Conservation (phyloP, 1,139 yeast species). For the Diutina pseudorugosa region DNA sequence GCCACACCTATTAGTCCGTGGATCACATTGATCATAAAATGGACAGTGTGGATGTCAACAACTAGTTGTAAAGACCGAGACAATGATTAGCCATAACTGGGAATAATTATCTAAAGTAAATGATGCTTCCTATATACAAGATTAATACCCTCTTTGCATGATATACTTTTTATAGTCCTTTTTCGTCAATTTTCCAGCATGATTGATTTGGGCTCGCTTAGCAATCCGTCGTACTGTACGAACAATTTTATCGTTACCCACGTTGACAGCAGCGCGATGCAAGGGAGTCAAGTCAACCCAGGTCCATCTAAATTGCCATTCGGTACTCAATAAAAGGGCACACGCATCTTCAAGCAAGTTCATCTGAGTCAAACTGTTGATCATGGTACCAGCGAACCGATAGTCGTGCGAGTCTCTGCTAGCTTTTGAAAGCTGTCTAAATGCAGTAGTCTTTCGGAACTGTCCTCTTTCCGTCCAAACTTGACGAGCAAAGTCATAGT, state of each 20-base stretch:
- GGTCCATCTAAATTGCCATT: slow-evolving; percentile 62
- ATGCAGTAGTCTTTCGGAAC: slow-evolving; percentile 44
- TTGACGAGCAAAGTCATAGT: slow-evolving; percentile 44
- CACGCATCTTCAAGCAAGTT: slow-evolving; percentile 57
- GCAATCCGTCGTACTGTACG: slow-evolving; percentile 23
- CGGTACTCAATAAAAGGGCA: slow-evolving; percentile 53
- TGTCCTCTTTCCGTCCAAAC: slow-evolving; percentile 73
- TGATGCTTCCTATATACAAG: neutral
- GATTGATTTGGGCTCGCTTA: slow-evolving; percentile 10
- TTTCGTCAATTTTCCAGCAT: neutral
- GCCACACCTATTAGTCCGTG: too few relatives aligned
- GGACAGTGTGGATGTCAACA: too few relatives aligned
- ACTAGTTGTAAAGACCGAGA: too few relatives aligned
- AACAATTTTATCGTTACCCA: slow-evolving; percentile 35
- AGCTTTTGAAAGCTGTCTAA: slow-evolving; percentile 24
- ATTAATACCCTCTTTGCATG: neutral
- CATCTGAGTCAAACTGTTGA: slow-evolving; percentile 37
- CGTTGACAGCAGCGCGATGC: slow-evolving; percentile 31
- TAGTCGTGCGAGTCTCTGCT: slow-evolving; percentile 46
- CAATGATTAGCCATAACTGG: too few relatives aligned
- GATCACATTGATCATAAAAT: too few relatives aligned
- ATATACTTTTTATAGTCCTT: slow-evolving; percentile 1
- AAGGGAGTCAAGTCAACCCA: slow-evolving; percentile 41
- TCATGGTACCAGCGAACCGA: slow-evolving; percentile 56
- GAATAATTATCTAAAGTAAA: too few relatives aligned